Evolutionary conservation across 257 asterid species (phyloP), one percentile per base, ranked within the genome.

Genomic region (Leptodermis oblonga): DNA sequence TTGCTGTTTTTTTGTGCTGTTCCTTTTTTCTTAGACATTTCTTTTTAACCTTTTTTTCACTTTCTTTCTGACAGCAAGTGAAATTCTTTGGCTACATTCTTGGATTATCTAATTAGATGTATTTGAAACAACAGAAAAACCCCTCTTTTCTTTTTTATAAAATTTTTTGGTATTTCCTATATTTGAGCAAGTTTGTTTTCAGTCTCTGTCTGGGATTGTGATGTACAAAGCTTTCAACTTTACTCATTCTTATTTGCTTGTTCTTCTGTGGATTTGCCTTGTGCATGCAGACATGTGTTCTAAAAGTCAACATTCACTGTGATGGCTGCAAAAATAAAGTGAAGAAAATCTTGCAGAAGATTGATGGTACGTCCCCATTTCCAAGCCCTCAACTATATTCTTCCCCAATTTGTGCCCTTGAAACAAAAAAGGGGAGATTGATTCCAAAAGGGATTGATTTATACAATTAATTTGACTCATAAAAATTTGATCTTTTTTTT

Each of bases 311-410:
- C 78, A 90, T 92, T 69, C 98, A 92, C 88, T 90, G 98, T 76
- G 98, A 92, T 76, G 98, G 97, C 0, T 92, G 98, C 80, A 92
- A 88, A 81, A 85, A 84, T 4, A 88, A 88, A 78, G 98, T 92
- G 56, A 92, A 92, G 89, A 92, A 92, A 80, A 92, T 87, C 84
- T 74, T 92, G 84, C 96, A 92, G 82, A 92, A 90, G 84, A 90
- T 92, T 80, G 98, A 92, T 48, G 98, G 98, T 89, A 82, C 67
- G 41, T 12, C n/a, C 51, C 52, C 28, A 45, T 71, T 74, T 68
- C 79, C 72, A 62, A 73, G 54, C n/a, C n/a, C 73, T 60, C 68
- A 52, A 63, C 76, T 78, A 69, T 59, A 12, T 62, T 59, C 52
- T 37, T 30, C 43, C 54, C 45, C 46, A 15, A 7, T 13, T 49